A percentile compares a stretch with the other conserved stretches of the same genome.
These are phyloP conservation scores for Hymenoscyphus scutula DNA, from an alignment of 2,329 filamentous ascomycete species.

Conservation along the genomic window DNA sequence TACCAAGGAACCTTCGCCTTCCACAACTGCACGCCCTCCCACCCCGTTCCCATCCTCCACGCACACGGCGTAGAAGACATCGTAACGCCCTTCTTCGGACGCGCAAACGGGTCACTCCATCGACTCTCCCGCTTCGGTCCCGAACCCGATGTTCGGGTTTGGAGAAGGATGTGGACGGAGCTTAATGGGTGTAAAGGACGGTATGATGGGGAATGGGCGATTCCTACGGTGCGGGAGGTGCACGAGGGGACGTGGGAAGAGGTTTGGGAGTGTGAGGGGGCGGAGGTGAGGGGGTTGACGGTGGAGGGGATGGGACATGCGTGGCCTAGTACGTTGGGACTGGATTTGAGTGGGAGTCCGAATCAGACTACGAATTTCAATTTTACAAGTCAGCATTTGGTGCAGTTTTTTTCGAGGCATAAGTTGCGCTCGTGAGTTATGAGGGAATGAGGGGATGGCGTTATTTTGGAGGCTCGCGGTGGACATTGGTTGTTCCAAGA, in stretches of 20 bases:
- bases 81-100: conserved; percentile 17
- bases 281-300: conserved; percentile 14
- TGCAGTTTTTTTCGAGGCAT: conserved; percentile 14
- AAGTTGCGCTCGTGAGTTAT: not conserved
- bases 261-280: conserved; percentile 15
- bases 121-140: conserved; percentile 3
- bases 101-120: not conserved
- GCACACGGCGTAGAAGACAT: conserved; percentile 10
- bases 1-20: conserved; percentile 33
- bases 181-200: conserved; percentile 18
- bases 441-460: no score
- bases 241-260: conserved; percentile 15
- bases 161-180: conserved; percentile 16
- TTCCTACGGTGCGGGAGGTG: conserved; percentile 7
- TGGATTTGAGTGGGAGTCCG: conserved; percentile 13
- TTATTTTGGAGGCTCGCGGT: no score
- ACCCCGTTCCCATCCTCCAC: conserved; percentile 7
- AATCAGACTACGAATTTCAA: conserved; percentile 15
- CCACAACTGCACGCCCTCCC: conserved; percentile 14
- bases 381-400: conserved; percentile 16
- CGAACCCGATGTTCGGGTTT: conserved; percentile 15
- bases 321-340: conserved; percentile 12
- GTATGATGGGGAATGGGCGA: conserved; percentile 9
- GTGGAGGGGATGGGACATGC: conserved; percentile 19
- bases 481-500: no score